Evolutionary conservation across 345 rosid species (phyloP), one percentile per base, ranked within the genome.

Genomic region (Lepidium aucheri): DNA sequence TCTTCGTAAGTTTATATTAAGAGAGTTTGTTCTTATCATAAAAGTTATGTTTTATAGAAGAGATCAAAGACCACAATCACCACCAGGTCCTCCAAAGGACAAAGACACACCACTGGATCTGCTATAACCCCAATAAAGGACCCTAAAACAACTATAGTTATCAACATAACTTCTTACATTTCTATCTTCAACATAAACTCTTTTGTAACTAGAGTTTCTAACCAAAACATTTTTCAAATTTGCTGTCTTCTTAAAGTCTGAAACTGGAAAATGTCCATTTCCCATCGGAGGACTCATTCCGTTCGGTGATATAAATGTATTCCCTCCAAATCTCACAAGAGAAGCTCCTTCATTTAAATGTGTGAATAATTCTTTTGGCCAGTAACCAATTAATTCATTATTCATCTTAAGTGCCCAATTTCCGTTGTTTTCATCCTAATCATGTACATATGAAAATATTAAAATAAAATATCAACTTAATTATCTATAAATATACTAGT

Each of bases 11-110:
- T n/a, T n/a, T n/a, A n/a, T n/a, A n/a, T n/a, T n/a, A n/a, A n/a
- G n/a, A n/a, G n/a, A n/a, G n/a, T n/a, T n/a, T n/a, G n/a, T n/a
- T n/a, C n/a, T n/a, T n/a, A n/a, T n/a, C n/a, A n/a, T n/a, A n/a
- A n/a, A n/a, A n/a, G n/a, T n/a, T n/a, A n/a, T n/a, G n/a, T n/a
- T n/a, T n/a, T n/a, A n/a, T n/a, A 34, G 3, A 13, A 43, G 1
- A 39, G 3, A 38, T 50, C 34, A 49, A 17, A 1, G 0, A 41
- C 43, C 51, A 60, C 67, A 69, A 1, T 15, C 1, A 2, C 73
- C 73, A 32, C 67, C 73, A n/a, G 67, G 60, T 59, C 73, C 73
- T 50, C 67, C 73, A 69, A 30, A 69, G 0, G 67, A 20, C 5
- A 69, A 40, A 0, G 44, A 1, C 1, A 8, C 26, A 9, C 52